Evolutionary conservation across 1,284 basidiomycete species (phyloP), one percentile per base, ranked within the genome.

Genomic region (Volvariella volvacea): DNA sequence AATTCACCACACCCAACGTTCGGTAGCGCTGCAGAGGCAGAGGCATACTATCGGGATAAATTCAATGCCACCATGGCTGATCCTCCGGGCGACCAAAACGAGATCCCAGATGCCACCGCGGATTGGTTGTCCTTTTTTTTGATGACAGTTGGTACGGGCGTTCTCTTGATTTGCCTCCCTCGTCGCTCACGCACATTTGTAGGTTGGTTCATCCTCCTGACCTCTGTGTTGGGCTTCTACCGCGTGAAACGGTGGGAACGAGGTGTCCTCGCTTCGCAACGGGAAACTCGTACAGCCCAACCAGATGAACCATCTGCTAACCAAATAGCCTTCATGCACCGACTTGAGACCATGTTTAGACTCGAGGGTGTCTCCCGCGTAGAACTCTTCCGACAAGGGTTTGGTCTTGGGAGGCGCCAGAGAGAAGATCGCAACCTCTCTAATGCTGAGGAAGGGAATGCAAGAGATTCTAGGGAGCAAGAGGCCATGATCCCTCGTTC

Each of bases 41-140:
- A 71, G 8, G 67, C 70, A 16, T 73, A 70, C 52, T 70, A 71
- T 50, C 56, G 54, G 28, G 58, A 63, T 41, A 17, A 21, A 17
- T 17, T 4, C 12, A 40, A 25, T 15, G 22, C 20, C 63, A 66
- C 52, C 50, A 33, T 22, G 41, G 21, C 15, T 51, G 38, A 61
- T 62, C 43, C 46, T 55, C 15, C 49, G 51, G 48, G 48, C 50
- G 43, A 22, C 48, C 34, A 48, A 48, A 12, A 16, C 7, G 41
- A 71, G 16, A 60, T 76, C 2, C 65, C 68, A 17, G 78, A 80
- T 49, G 73, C 78, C 15, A 82, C 83, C 0, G 76, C 80, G 1
- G 90, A 96, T 59, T 96, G 90, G 89, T 70, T 97, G 37, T 87
- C 88, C 9, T 96, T 96, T 69, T 80, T 95, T 65, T 70, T 97